Evolutionary conservation across 139 green algal species (phyloP), one percentile per base, ranked within the genome.

Genomic region (Pycnococcus provasolii): DNA sequence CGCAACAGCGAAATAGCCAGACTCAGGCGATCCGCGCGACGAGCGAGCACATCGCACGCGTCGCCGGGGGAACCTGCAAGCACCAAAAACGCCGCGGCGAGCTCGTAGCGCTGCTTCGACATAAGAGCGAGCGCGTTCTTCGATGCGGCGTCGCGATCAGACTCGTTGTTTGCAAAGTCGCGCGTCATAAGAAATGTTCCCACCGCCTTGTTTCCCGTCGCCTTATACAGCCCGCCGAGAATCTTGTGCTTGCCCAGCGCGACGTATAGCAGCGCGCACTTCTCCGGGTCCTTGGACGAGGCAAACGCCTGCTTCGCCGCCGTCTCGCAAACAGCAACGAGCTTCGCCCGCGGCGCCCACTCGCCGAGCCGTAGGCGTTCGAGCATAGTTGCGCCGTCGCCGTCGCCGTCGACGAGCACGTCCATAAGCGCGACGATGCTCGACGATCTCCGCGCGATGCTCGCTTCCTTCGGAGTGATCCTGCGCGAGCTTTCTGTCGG

Each of bases 41-140:
- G 26, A 26, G 26, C 26, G 26, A 26, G 26, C 26, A 26, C 26
- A 26, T 26, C 26, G 26, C 26, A 26, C 26, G 70, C 70, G 44
- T 76, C 63, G 7, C 42, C 42, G 7, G 40, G 53, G 3, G 58
- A 42, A 26, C 64, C 61, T 2, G 43, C 70, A 15, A 76, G 70
- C 13, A 67, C 44, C 26, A 76, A 76, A 54, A 76, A 76, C 39
- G 66, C 47, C 13, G 70, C 62, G 2, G 70, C 67, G 41, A 76
- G 47, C 44, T 72, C 66, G 37, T 76, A 73, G 7, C 70, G 44
- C 42, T 73, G 63, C 46, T 76, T 60, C 1, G 48, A 60, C 13
- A 76, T 46, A 2, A 76, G 54, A 3, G 70, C 64, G 53, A 75
- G 66, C 51, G 51, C 70, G 40, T 76, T 76, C 42, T 76, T 76